phyloP scores from a whole-genome alignment of 192 early-diverging fungal species.

The Backusella macrospora region DNA sequence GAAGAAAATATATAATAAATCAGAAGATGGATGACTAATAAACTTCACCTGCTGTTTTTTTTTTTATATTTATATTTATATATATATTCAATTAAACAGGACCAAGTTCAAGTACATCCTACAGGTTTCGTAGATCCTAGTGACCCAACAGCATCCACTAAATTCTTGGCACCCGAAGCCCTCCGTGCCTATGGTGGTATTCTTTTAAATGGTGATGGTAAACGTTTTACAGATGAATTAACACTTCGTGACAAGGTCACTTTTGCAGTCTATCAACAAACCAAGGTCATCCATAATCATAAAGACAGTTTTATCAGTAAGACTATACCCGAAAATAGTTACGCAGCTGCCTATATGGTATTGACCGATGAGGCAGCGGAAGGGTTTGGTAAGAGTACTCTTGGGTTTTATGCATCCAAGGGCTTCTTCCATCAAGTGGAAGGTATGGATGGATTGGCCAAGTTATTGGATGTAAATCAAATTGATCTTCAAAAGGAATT shows the following conservation, averaged over 20 bases:
- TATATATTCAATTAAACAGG: conserved; percentile 48
- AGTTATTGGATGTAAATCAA: conserved; percentile 6
- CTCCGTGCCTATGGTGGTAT: conserved; percentile 79
- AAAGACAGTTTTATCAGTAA: conserved; percentile 4
- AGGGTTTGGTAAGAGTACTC: conserved; percentile 19
- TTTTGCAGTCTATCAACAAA: conserved; percentile 51
- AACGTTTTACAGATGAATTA: conserved; percentile 77
- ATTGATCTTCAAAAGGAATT: conserved; percentile 14
- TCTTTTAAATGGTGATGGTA: conserved; percentile 65
- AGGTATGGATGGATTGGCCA: conserved; percentile 6
- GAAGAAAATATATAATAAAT: neutral
- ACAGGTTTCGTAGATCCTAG: conserved; percentile 76
- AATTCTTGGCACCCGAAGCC: conserved; percentile 84
- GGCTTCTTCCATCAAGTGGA: conserved; percentile 24
- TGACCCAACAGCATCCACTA: conserved; percentile 68
- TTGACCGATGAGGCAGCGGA: conserved; percentile 31
- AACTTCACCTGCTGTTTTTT: neutral
- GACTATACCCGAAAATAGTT: neutral
- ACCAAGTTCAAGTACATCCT: conserved; percentile 87
- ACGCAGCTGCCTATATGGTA: conserved; percentile 20
- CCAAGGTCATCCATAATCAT: neutral
- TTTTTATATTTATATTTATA: neutral
- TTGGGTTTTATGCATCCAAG: conserved; percentile 30
- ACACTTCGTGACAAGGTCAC: conserved; percentile 68
- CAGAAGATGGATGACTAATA: neutral